Percentiles rank a stretch among this genome's conserved stretches.
Evolutionary conservation across 305 asterid species (phyloP).

Genomic region (Withania somnifera): DNA sequence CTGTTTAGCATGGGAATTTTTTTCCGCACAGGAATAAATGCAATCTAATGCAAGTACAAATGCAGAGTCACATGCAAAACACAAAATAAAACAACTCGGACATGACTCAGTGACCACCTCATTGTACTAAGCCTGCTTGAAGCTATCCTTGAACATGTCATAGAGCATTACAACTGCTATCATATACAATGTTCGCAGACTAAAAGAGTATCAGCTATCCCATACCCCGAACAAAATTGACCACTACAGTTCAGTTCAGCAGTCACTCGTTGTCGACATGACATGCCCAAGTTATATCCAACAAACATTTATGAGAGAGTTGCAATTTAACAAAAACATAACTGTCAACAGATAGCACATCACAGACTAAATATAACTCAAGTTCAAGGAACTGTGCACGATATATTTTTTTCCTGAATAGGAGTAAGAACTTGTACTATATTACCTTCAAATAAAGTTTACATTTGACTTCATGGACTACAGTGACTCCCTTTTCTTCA

Average conservation of each 20-base stretch:
- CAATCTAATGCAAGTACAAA: not conserved
- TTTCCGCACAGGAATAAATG: not conserved
- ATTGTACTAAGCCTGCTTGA: not conserved
- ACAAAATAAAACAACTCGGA: not conserved
- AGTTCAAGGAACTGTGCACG: not conserved
- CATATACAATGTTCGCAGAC: not conserved
- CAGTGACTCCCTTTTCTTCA: constrained; percentile 64
- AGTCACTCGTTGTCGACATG: not conserved
- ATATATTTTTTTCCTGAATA: not conserved
- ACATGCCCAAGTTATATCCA: not conserved
- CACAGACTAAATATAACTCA: not conserved
- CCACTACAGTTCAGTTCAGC: not conserved
- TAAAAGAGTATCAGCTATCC: not conserved
- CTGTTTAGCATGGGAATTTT: not conserved
- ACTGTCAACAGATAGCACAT: not conserved
- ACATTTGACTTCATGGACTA: constrained; percentile 90
- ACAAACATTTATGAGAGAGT: not conserved
- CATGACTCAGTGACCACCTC: not conserved
- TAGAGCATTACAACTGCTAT: not conserved
- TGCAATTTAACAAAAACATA: not conserved
- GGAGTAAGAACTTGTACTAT: not conserved
- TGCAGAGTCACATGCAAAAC: not conserved
- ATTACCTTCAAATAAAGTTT: constrained; percentile 80
- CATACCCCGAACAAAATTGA: not conserved
- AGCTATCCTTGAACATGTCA: not conserved